Percentiles rank a stretch among this genome's conserved stretches.
Conservation (phyloP, 768 basidiomycete species). For the Phaffia tasmanica region DNA sequence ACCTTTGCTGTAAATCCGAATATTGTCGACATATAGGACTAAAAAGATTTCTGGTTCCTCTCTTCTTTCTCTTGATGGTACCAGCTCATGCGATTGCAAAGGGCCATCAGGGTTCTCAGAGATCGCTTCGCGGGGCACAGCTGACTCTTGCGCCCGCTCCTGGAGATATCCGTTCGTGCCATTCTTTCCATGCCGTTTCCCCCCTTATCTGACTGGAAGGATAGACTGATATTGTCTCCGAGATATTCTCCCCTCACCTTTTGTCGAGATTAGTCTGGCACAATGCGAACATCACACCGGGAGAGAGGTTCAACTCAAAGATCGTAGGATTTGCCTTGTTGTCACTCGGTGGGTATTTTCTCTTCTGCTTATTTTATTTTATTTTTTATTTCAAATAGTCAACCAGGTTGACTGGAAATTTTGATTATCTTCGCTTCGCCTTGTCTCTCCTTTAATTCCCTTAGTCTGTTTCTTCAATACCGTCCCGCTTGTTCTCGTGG, state of each 20-base stretch:
- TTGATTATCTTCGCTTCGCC: background rate
- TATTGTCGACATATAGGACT: background rate
- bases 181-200: background rate
- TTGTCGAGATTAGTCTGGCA: constrained; percentile 51
- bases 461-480: constrained; percentile 87
- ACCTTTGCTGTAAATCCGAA: background rate
- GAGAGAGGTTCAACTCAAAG: constrained; percentile 55
- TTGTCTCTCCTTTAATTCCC: background rate
- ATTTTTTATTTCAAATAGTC: background rate
- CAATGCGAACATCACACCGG: constrained; percentile 67
- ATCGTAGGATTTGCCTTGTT: constrained; percentile 69
- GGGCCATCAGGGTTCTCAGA: constrained; percentile 35
- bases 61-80: constrained; percentile 29
- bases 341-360: constrained; percentile 35
- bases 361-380: background rate
- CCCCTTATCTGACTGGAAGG: too few species aligned
- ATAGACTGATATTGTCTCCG: constrained; percentile 35
- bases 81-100: constrained; percentile 38
- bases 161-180: constrained; percentile 31
- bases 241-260: background rate
- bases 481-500: constrained; percentile 77
- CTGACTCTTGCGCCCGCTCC: constrained; percentile 38
- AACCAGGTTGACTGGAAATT: too few species aligned
- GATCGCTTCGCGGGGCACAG: constrained; percentile 36
- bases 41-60: background rate